A percentile compares a stretch with the other conserved stretches of the same genome.
These are phyloP conservation scores for Geotrichum phurueaensis DNA, from an alignment of 1,139 yeast genomes.

Conservation along the genomic window DNA sequence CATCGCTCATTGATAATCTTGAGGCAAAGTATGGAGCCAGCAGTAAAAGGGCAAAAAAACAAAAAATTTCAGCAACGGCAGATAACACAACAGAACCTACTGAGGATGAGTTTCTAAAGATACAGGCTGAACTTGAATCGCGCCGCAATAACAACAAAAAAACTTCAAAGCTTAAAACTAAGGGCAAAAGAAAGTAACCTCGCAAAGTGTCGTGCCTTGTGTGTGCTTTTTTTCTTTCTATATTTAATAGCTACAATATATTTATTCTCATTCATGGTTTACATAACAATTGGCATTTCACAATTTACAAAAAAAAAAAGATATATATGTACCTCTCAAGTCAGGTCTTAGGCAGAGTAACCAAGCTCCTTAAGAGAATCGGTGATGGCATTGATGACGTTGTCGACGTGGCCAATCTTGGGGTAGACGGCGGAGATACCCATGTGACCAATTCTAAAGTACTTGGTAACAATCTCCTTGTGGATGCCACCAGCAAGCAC, in stretches of 20 bases:
- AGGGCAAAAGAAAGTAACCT: not conserved
- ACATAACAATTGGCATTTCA: not conserved
- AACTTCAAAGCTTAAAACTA: constrained; percentile 5
- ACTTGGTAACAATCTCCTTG: constrained; percentile 70
- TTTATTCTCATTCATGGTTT: not conserved
- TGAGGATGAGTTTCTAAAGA: constrained; percentile 42
- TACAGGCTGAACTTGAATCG: constrained; percentile 29
- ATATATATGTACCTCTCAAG: not conserved
- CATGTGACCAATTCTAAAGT: constrained; percentile 96
- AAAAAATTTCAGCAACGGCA: constrained; percentile 18
- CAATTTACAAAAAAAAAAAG: not conserved
- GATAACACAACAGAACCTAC: constrained; percentile 13
- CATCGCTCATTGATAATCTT: constrained; percentile 45
- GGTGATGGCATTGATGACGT: constrained; percentile 14
- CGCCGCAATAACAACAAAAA: constrained; percentile 5
- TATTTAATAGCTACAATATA: not conserved
- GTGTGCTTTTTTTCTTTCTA: not conserved
- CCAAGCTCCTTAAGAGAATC: constrained; percentile 17
- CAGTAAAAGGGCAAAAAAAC: constrained; percentile 37
- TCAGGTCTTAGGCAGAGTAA: constrained; percentile 10
- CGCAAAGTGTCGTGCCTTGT: not conserved
- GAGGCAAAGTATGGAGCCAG: constrained; percentile 47
- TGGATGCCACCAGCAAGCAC: constrained; percentile 89
- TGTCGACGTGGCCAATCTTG: constrained; percentile 15
- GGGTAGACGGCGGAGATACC: constrained; percentile 54